Conservation (phyloP, 768 basidiomycete species). For the Pisolithus orientalis region DNA sequence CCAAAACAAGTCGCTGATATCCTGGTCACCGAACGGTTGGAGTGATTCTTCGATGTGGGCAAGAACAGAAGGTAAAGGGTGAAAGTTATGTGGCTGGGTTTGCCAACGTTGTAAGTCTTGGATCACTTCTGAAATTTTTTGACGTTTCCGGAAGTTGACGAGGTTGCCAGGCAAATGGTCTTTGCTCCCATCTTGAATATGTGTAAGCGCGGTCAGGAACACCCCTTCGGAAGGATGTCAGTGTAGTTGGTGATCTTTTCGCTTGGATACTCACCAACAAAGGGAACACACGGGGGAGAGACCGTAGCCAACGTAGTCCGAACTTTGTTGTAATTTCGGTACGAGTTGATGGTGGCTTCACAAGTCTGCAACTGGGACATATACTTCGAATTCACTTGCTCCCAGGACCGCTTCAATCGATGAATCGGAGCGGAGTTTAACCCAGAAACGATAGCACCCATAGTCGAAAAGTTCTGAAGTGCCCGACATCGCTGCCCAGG, state of each 20-base stretch:
- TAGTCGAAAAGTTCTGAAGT: slow-evolving; percentile 62
- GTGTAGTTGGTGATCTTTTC: not conserved
- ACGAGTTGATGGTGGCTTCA: slow-evolving; percentile 55
- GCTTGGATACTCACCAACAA: slow-evolving; percentile 44
- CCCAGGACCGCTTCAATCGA: slow-evolving; percentile 61
- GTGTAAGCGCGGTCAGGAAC: slow-evolving; percentile 52
- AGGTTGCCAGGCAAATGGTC: slow-evolving; percentile 39
- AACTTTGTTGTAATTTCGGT: slow-evolving; percentile 64
- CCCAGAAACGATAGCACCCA: slow-evolving; percentile 64
- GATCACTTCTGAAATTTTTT: slow-evolving; percentile 48
- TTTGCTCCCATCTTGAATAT: slow-evolving; percentile 58
- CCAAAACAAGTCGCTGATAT: slow-evolving; percentile 34
- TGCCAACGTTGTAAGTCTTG: slow-evolving; percentile 56
- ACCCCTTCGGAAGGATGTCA: slow-evolving; percentile 34
- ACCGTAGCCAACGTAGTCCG: slow-evolving; percentile 46
- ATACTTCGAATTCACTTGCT: slow-evolving; percentile 43
- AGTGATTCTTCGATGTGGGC: slow-evolving; percentile 39
- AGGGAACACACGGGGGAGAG: slow-evolving; percentile 63
- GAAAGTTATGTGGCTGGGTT: slow-evolving; percentile 49
- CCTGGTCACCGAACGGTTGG: slow-evolving; percentile 28
- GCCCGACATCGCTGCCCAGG: slow-evolving; percentile 46
- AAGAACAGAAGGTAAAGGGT: slow-evolving; percentile 35
- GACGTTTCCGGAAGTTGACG: slow-evolving; percentile 56
- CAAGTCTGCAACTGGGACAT: slow-evolving; percentile 45
- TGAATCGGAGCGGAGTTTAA: slow-evolving; percentile 60